Evolutionary conservation across 1,139 yeast species (phyloP), one percentile per base, ranked within the genome.

Genomic region (Yarrowia galli): DNA sequence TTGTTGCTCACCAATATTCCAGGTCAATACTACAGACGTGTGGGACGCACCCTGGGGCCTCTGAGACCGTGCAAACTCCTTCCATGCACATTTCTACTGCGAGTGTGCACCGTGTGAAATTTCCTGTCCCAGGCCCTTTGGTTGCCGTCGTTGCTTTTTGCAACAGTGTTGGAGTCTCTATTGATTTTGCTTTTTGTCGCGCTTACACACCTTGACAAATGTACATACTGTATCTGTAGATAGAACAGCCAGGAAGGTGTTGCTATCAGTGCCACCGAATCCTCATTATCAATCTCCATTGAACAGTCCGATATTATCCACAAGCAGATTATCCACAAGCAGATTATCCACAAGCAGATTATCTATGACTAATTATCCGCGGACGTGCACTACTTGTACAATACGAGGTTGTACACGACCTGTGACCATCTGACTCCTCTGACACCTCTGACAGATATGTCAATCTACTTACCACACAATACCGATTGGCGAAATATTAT

Each of bases 31-130:
- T 8, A 28, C 32, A 32, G 32, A 40, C 61, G 36, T 38, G 22
- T 38, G 28, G 20, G 46, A 54, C n/a, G 61, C 61, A 40, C 35
- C 36, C 12, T 13, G 22, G 60, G 22, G 40, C 25, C 46, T 23
- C 46, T 32, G 13, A 42, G 23, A n/a, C 25, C 5, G 18, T 38
- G 60, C 60, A 54, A 38, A 25, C 61, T 38, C 61, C 48, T 54
- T 54, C 61, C 61, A 54, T 54, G 61, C 61, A 54, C 61, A 40
- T 54, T 54, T 23, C 23, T 32, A 32, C 56, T 32, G 40, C 56
- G 22, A 13, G 56, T 20, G 43, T 38, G 42, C 43, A 15, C 3
- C 12, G 32, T 8, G 58, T 20, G 42, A 12, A 8, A 2, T 3
- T 15, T 20, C 58, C 36, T 36, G 42, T 51, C 35, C 22, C 56